phyloP scores from a whole-genome alignment of 1,284 basidiomycete genomes.

The Schizopora paradoxa region DNA sequence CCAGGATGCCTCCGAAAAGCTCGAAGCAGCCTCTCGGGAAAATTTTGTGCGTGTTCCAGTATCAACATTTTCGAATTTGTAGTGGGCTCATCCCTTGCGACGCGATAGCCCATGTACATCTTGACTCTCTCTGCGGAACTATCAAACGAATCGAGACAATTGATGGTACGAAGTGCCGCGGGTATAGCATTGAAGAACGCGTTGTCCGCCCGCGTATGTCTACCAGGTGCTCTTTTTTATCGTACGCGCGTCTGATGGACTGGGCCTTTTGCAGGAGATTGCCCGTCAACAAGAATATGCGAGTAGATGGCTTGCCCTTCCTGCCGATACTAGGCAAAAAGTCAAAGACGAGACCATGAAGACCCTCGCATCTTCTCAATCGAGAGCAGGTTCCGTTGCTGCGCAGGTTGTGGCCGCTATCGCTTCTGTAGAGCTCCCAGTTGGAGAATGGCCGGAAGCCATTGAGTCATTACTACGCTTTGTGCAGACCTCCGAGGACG shows the following conservation, averaged over 20 bases:
- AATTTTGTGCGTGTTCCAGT: slow-evolving; percentile 64
- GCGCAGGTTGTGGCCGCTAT: slow-evolving; percentile 94
- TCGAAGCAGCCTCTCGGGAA: slow-evolving; percentile 78
- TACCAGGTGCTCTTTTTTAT: slow-evolving; percentile 20
- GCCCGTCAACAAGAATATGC: slow-evolving; percentile 73
- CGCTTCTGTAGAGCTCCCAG: slow-evolving; percentile 88
- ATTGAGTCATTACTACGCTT: slow-evolving; percentile 87
- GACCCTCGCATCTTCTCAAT: slow-evolving; percentile 72
- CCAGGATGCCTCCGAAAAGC: slow-evolving; percentile 82
- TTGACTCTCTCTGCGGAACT: slow-evolving; percentile 81
- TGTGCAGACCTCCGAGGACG: slow-evolving; percentile 74
- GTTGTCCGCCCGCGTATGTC: slow-evolving; percentile 79
- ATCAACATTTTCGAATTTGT: neutral
- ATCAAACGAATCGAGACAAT: slow-evolving; percentile 63
- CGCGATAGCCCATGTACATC: slow-evolving; percentile 78
- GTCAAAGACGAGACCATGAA: slow-evolving; percentile 87
- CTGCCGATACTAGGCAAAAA: slow-evolving; percentile 64
- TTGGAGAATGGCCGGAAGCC: slow-evolving; percentile 84
- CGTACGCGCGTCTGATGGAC: slow-evolving; percentile 5
- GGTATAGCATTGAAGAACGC: slow-evolving; percentile 98
- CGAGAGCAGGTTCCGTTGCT: slow-evolving; percentile 80
- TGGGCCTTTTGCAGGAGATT: slow-evolving; percentile 58
- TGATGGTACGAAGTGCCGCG: slow-evolving; percentile 88
- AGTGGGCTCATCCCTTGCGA: neutral
- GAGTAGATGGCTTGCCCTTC: slow-evolving; percentile 77